Percentiles rank a stretch among this genome's conserved stretches.
Evolutionary conservation across 192 early-diverging fungal species (phyloP).

Genomic region (Coemansia sp.): DNA sequence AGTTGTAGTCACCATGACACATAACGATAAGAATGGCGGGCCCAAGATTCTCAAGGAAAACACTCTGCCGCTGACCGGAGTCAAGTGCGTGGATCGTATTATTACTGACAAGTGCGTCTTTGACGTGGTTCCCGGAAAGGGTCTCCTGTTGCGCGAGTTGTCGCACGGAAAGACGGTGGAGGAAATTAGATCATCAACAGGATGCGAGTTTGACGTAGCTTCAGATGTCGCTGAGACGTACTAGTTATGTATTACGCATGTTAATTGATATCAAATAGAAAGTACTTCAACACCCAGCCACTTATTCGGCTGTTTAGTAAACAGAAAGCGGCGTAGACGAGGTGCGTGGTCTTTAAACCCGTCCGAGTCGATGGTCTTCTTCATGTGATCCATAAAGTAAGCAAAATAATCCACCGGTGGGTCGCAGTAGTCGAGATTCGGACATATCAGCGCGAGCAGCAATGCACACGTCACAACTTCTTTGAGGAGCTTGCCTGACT

Average conservation of each 20-base stretch:
- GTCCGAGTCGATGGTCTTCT: neutral
- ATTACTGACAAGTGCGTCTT: conserved; percentile 75
- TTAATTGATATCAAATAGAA: neutral
- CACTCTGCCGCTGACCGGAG: conserved; percentile 73
- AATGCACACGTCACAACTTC: neutral
- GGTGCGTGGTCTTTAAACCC: neutral
- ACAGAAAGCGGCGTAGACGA: neutral
- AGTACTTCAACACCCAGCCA: neutral
- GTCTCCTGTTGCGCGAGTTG: conserved; percentile 66
- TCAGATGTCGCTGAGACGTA: conserved; percentile 51
- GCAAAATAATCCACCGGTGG: neutral
- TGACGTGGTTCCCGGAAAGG: conserved; percentile 61
- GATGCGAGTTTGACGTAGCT: conserved; percentile 62
- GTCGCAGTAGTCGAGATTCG: neutral
- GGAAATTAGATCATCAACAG: conserved; percentile 67
- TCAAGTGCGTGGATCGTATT: conserved; percentile 65
- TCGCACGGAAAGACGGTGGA: conserved; percentile 63
- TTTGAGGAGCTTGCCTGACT: neutral
- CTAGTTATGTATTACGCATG: neutral
- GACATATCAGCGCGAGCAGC: neutral
- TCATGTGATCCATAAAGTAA: neutral
- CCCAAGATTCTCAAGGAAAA: conserved; percentile 75
- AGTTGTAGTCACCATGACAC: conserved; percentile 78
- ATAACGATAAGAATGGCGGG: conserved; percentile 64
- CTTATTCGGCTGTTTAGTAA: neutral